These are phyloP conservation scores for Hyaloscypha finlandica DNA, from an alignment of 495 filamentous ascomycete species.

Conservation along the genomic window DNA sequence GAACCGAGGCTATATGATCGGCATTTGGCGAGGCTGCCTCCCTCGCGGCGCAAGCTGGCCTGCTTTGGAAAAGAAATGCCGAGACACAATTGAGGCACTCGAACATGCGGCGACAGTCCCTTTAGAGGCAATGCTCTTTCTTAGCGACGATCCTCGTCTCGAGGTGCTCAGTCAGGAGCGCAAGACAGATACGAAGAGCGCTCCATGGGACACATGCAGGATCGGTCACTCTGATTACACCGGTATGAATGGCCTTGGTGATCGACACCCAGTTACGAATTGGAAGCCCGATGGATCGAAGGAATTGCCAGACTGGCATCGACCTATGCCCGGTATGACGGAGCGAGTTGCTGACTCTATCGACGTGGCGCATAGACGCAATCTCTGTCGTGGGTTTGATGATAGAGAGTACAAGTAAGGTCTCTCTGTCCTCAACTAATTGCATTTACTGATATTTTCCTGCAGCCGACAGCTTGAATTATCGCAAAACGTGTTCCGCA, in stretches of 20 bases:
- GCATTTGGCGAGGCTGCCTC: conserved; percentile 26
- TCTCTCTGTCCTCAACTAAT: conserved; percentile 7
- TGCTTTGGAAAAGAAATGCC: not conserved
- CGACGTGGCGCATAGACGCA: conserved; percentile 62
- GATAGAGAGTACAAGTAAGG: conserved; percentile 64
- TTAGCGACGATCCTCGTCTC: conserved; percentile 42
- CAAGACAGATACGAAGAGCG: conserved; percentile 32
- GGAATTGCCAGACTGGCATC: conserved; percentile 51
- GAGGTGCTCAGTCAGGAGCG: conserved; percentile 32
- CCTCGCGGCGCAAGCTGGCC: conserved; percentile 14
- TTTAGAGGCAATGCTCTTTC: conserved; percentile 61
- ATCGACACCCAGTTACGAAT: conserved; percentile 53
- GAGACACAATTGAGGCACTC: conserved; percentile 30
- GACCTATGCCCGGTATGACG: conserved; percentile 30
- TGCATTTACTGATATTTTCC: conserved; percentile 11
- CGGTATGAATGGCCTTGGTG: conserved; percentile 46
- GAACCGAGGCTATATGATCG: conserved; percentile 70
- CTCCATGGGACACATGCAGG: conserved; percentile 61
- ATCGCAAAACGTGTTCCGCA: conserved; percentile 75
- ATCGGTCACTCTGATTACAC: conserved; percentile 57
- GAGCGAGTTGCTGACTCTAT: conserved; percentile 67
- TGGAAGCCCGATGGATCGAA: conserved; percentile 56
- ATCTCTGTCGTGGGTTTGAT: conserved; percentile 50
- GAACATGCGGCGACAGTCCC: conserved; percentile 63
- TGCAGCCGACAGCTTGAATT: conserved; percentile 61